phyloP scores from a whole-genome alignment of 164 flowering plant species.

The Chimonanthus salicifolius region DNA sequence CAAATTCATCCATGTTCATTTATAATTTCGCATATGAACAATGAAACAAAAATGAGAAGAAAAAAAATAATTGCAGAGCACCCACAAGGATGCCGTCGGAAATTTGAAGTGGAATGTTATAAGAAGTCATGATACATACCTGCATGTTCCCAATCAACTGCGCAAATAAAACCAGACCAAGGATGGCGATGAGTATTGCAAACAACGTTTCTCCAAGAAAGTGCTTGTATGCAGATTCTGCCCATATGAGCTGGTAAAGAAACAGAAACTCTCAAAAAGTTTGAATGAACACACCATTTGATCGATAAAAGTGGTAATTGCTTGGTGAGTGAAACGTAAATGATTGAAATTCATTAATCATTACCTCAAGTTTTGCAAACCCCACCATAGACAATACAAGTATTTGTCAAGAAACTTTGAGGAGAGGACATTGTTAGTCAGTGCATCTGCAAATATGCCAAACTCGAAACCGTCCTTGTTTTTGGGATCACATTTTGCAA shows the following conservation, averaged over 20 bases:
- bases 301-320: no score
- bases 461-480: constrained; percentile 31
- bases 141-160: constrained; percentile 97
- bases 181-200: constrained; percentile 76
- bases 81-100: background rate
- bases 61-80: no score
- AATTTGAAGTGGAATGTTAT: background rate
- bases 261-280: background rate
- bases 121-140: constrained; percentile 37
- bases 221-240: constrained; percentile 78
- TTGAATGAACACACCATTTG: background rate
- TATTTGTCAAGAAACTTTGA: constrained; percentile 55
- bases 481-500: constrained; percentile 54
- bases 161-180: constrained; percentile 87
- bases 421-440: constrained; percentile 55
- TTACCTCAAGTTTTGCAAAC: constrained; percentile 88
- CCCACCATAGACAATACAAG: constrained; percentile 96
- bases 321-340: no score
- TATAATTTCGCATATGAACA: background rate
- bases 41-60: background rate
- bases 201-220: constrained; percentile 80
- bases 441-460: constrained; percentile 72
- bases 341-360: background rate
- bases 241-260: constrained; percentile 69
- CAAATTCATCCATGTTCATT: background rate